A percentile compares a stretch with the other conserved stretches of the same genome.
Conservation (phyloP, 768 basidiomycete genomes). For the Antrodiella citrinella region DNA sequence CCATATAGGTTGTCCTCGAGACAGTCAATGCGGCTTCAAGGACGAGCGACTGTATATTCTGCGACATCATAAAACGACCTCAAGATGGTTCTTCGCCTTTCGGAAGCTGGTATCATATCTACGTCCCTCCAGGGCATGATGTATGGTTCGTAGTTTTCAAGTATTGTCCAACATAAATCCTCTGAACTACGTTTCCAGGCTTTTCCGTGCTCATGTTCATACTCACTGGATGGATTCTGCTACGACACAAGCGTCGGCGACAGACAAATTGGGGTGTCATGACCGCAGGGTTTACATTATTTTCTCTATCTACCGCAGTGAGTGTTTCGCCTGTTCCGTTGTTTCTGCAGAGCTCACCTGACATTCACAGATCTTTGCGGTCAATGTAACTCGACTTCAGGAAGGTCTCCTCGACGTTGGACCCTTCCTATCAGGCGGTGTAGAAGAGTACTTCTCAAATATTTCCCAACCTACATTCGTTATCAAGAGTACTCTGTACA, state of each 20-base stretch:
- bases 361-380: neutral
- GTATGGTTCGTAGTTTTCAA: constrained; percentile 10
- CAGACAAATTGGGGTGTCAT: constrained; percentile 13
- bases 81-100: neutral
- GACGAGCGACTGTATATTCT: neutral
- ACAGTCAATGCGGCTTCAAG: neutral
- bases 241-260: constrained; percentile 11
- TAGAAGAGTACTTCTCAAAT: constrained; percentile 6
- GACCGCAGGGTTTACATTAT: constrained; percentile 10
- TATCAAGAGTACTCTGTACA: constrained; percentile 14
- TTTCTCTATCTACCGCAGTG: constrained; percentile 14
- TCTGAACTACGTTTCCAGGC: constrained; percentile 7
- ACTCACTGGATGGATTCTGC: constrained; percentile 17
- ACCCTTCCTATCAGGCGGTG: constrained; percentile 7
- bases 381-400: constrained; percentile 9
- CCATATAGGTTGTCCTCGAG: neutral
- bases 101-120: constrained; percentile 14
- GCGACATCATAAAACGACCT: neutral
- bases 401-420: constrained; percentile 9
- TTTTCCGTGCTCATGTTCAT: constrained; percentile 19
- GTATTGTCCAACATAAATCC: neutral
- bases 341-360: neutral
- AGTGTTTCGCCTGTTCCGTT: no score
- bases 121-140: constrained; percentile 16
- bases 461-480: constrained; percentile 11